Conservation (phyloP, 306 rosid species). For the Vigna mungo region DNA sequence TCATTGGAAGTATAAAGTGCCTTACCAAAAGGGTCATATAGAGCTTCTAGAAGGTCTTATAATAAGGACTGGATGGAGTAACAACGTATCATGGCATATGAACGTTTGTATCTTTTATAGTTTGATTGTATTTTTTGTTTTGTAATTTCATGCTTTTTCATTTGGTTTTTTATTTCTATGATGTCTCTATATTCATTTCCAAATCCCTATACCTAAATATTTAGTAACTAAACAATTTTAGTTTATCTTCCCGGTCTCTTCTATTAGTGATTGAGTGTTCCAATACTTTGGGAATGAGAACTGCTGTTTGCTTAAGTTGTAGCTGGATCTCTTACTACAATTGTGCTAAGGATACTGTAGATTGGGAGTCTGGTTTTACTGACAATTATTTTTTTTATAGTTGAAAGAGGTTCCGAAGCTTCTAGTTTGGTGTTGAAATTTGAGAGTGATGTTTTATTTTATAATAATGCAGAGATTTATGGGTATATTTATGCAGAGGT, state of each 20-base stretch:
- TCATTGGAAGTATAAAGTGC: no score
- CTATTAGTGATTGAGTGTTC: background rate
- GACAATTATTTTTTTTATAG: constrained; percentile 15
- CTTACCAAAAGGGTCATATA: no score
- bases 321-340: constrained; percentile 11
- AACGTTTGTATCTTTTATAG: constrained; percentile 1
- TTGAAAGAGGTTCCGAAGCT: background rate
- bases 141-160: constrained; percentile 6
- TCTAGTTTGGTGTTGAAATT: constrained; percentile 6
- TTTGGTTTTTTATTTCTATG: constrained; percentile 17
- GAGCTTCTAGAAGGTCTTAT: no score
- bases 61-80: background rate
- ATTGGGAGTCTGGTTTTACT: constrained; percentile 26
- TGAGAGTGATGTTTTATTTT: background rate
- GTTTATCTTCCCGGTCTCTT: background rate
- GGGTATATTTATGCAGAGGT: background rate
- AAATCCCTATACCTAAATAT: background rate
- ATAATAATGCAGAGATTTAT: background rate
- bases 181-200: background rate
- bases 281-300: constrained; percentile 7
- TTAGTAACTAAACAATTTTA: background rate
- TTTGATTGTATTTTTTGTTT: constrained; percentile 8
- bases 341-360: background rate
- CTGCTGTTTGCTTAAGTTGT: constrained; percentile 12
- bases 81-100: background rate